Evolutionary conservation across 805 yeast genomes (phyloP).

Genomic region (Saccharomycopsis lassenensis): DNA sequence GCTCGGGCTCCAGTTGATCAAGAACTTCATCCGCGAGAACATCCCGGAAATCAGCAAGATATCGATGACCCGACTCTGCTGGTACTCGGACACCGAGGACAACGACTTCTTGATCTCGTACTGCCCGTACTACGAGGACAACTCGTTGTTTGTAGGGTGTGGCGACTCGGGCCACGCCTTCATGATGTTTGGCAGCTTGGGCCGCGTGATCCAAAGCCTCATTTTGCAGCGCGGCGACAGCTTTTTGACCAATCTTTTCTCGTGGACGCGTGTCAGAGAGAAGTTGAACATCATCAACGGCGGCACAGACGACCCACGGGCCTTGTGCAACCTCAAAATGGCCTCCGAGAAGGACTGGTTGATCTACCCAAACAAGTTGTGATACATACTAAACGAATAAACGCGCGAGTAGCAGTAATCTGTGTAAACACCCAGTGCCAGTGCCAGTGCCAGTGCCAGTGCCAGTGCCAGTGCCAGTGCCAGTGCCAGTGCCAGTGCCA

Average conservation of each 20-base stretch:
- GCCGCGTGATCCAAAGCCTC: slow-evolving; percentile 21
- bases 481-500: too few species aligned
- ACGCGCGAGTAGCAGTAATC: too few species aligned
- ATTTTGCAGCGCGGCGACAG: slow-evolving; percentile 18
- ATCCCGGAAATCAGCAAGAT: slow-evolving; percentile 23
- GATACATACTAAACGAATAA: too few species aligned
- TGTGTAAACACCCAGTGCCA: too few species aligned
- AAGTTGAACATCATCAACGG: slow-evolving; percentile 20
- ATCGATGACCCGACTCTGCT: slow-evolving; percentile 23
- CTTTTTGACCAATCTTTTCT: slow-evolving; percentile 19
- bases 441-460: too few species aligned
- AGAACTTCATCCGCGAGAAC: slow-evolving; percentile 21
- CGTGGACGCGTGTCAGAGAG: slow-evolving; percentile 23
- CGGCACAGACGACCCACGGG: slow-evolving; percentile 23
- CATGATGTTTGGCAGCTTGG: slow-evolving; percentile 28
- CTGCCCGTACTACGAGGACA: slow-evolving; percentile 23
- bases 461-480: too few species aligned
- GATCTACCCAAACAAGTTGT: slow-evolving; percentile 1
- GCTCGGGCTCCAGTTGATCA: slow-evolving; percentile 22
- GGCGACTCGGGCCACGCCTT: slow-evolving; percentile 33
- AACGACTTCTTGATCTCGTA: slow-evolving; percentile 27
- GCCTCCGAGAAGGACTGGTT: slow-evolving; percentile 22
- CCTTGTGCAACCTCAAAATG: slow-evolving; percentile 21
- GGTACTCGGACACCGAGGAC: slow-evolving; percentile 30
- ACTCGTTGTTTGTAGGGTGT: slow-evolving; percentile 26